Evolutionary conservation across 1,284 basidiomycete genomes (phyloP).

Genomic region (Ceratobasidium sp.): DNA sequence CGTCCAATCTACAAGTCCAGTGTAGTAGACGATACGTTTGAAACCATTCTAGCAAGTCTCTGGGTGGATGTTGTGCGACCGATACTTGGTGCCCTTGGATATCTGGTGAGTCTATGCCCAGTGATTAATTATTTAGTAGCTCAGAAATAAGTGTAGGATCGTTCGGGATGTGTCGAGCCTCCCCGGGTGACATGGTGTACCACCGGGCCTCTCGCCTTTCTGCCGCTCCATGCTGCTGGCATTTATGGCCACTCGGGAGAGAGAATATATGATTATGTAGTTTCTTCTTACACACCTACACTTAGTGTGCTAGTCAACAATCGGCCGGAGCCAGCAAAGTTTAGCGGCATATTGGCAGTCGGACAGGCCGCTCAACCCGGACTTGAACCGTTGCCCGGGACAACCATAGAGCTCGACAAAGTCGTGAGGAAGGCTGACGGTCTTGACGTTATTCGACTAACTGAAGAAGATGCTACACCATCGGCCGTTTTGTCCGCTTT

Average conservation of each 20-base stretch:
- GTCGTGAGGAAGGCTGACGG: background rate
- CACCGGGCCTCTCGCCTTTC: background rate
- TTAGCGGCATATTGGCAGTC: background rate
- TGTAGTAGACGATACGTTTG: background rate
- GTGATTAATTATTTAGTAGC: background rate
- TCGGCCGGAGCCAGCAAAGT: background rate
- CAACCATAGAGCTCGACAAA: background rate
- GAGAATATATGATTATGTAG: background rate
- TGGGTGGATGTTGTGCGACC: background rate
- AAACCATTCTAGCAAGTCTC: background rate
- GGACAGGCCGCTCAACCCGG: background rate
- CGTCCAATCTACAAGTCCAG: background rate
- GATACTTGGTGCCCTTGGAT: background rate
- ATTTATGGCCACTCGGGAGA: background rate
- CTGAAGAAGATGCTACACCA: background rate
- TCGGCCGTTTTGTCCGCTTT: background rate
- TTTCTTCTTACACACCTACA: background rate
- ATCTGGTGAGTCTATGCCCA: background rate
- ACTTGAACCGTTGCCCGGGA: background rate
- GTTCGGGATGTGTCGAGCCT: background rate
- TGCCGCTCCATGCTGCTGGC: background rate
- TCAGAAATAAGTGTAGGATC: background rate
- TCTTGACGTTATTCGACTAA: background rate
- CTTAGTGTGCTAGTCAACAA: background rate
- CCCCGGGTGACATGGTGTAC: background rate